Base-by-base conservation (phyloP, 192 early-diverging fungal species). In the Anaeromyces robustus region DNA sequence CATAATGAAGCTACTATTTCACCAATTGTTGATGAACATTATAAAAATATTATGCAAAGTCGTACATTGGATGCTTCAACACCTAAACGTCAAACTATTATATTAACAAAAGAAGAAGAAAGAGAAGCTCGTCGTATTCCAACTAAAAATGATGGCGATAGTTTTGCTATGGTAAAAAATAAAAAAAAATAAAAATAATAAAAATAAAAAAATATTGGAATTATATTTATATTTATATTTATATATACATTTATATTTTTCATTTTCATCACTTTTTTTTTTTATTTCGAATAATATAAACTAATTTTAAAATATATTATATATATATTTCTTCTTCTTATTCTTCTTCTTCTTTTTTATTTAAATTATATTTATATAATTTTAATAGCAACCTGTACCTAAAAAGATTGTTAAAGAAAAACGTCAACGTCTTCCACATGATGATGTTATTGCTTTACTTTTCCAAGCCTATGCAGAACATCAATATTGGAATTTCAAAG, bases 401-500 rank as follows among this genome's bases (percentile, higher is more conserved):
- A 77, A 88, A 83, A 26, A 85, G 88, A 28, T 81, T 86, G 30
- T 84, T 88, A 32, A 87, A 85, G 82, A 77, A 83, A 77, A 84
- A 82, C 79, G 83, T 32, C 94, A 96, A 16, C 90, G 96, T 43
- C 91, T 97, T 92, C 92, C 93, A 59, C 87, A 90, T 79, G 89
- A 93, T 84, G 94, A 96, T 77, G 88, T 98, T 79, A 92, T 95
- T 87, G 92, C 94, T 80, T 82, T 94, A 80, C 79, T 98, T 77
- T 97, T 98, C 85, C 84, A 83, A 43, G 89, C 89, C 12, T 98
- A 96, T 85, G 91, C 94, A 78, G 85, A 89, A 79, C 91, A 90
- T 81, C 88, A 89, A n/a, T 94, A 96, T 83, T 96, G 93, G 92
- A 89, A 89, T 28, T 91, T 97, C 85, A 95, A 94, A 84, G 93